Evolutionary conservation across 495 filamentous ascomycete genomes (phyloP).

Genomic region (Rostrohypoxylon terebratum): DNA sequence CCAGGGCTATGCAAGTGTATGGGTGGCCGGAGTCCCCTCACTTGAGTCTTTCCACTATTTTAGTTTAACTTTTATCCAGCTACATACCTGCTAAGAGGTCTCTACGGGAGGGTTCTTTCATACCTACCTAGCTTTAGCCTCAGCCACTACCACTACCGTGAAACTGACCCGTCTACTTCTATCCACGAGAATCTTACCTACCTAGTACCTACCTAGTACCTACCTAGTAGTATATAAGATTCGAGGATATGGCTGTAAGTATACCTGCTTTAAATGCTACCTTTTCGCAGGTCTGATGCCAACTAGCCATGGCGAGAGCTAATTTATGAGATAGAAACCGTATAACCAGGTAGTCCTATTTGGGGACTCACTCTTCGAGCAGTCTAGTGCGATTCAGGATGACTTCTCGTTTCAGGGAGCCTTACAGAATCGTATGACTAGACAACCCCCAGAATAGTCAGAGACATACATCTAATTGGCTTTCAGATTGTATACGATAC

Average conservation of each 20-base stretch:
- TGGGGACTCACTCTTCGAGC: slow-evolving; percentile 83
- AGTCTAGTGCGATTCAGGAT: slow-evolving; percentile 64
- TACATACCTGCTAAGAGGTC: background rate
- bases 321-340: slow-evolving; percentile 44
- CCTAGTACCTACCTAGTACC: too few species aligned
- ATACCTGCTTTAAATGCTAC: background rate
- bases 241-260: slow-evolving; percentile 49
- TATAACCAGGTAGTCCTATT: slow-evolving; percentile 80
- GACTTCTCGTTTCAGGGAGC: slow-evolving; percentile 79
- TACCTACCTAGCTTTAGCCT: background rate
- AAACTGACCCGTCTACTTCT: slow-evolving; percentile 14
- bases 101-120: slow-evolving; percentile 13
- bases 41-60: slow-evolving; percentile 26
- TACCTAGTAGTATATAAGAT: too few species aligned
- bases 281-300: background rate
- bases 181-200: background rate
- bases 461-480: slow-evolving; percentile 35
- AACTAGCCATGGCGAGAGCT: background rate
- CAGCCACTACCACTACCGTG: background rate
- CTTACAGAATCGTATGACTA: slow-evolving; percentile 71
- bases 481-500: slow-evolving; percentile 56
- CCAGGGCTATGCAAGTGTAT: slow-evolving; percentile 11
- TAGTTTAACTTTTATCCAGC: slow-evolving; percentile 12
- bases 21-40: slow-evolving; percentile 23
- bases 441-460: background rate